phyloP scores from a whole-genome alignment of 139 green algal species.

The Micractinium sp. region DNA sequence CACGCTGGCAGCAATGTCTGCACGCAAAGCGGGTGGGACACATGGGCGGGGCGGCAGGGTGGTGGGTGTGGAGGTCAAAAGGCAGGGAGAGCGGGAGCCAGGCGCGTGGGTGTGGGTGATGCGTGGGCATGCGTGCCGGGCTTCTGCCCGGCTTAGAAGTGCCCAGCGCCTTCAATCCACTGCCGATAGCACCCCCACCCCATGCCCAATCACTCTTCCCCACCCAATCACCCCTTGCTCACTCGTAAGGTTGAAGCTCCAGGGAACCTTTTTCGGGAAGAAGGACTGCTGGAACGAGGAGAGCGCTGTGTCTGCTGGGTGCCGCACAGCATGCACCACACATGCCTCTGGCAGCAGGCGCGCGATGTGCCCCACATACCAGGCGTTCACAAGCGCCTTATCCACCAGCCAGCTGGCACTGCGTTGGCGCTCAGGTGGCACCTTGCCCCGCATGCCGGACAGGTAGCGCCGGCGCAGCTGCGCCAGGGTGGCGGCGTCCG shows the following conservation, averaged over 20 bases:
- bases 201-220: not conserved
- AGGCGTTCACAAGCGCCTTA: slow-evolving; percentile 9
- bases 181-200: not conserved
- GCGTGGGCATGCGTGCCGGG: too few relatives aligned
- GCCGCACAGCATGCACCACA: slow-evolving; percentile 14
- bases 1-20: slow-evolving; percentile 3
- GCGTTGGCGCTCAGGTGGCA: not conserved
- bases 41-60: too few relatives aligned
- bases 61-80: too few relatives aligned
- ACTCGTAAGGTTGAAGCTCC: slow-evolving; percentile 23
- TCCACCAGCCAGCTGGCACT: slow-evolving; percentile 19
- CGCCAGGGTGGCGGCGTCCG: not conserved
- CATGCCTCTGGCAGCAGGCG: slow-evolving; percentile 6
- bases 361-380: slow-evolving; percentile 13
- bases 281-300: slow-evolving; percentile 24
- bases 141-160: too few relatives aligned
- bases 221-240: not conserved
- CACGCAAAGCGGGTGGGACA: too few relatives aligned
- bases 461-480: slow-evolving; percentile 12
- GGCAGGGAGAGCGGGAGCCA: too few relatives aligned
- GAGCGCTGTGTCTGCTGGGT: slow-evolving; percentile 15
- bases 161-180: not conserved
- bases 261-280: slow-evolving; percentile 13
- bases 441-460: not conserved
- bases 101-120: too few relatives aligned